Conservation (phyloP, 2,329 filamentous ascomycete species). For the Pseudogymnoascus sp. region DNA sequence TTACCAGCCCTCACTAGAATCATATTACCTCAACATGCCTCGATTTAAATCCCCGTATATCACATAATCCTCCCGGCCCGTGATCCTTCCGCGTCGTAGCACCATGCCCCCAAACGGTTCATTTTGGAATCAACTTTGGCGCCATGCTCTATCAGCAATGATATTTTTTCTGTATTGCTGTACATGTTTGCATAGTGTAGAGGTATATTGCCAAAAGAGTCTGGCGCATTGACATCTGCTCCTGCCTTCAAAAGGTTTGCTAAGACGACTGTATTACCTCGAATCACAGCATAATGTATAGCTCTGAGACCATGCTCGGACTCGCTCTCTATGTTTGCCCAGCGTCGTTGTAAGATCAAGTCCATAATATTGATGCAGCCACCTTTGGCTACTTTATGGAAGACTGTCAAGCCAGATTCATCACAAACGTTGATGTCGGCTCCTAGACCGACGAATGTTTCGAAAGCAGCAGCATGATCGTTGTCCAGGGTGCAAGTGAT, state of each 20-base stretch:
- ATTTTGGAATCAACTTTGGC: conserved; percentile 11
- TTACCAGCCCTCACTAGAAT: no score
- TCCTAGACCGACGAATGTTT: not conserved
- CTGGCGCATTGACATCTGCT: not conserved
- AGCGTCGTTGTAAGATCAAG: not conserved
- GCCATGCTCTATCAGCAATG: conserved; percentile 4
- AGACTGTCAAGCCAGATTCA: not conserved
- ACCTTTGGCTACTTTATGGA: not conserved
- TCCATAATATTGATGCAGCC: not conserved
- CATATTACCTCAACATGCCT: not conserved
- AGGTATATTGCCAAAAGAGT: conserved; percentile 14
- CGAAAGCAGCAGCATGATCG: not conserved
- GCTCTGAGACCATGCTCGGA: not conserved
- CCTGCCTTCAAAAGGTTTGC: not conserved
- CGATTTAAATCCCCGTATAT: not conserved
- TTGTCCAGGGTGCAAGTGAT: not conserved
- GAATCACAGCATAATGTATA: conserved; percentile 8
- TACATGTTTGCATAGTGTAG: conserved; percentile 14
- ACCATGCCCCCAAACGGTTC: not conserved
- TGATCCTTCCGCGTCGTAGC: not conserved
- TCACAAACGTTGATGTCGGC: not conserved
- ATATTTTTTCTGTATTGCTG: conserved; percentile 3
- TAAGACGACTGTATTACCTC: not conserved
- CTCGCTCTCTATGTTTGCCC: not conserved
- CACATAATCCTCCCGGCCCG: not conserved